Conservation (phyloP, 495 filamentous ascomycete species). For the Pseudoneurospora amorphoporcata region DNA sequence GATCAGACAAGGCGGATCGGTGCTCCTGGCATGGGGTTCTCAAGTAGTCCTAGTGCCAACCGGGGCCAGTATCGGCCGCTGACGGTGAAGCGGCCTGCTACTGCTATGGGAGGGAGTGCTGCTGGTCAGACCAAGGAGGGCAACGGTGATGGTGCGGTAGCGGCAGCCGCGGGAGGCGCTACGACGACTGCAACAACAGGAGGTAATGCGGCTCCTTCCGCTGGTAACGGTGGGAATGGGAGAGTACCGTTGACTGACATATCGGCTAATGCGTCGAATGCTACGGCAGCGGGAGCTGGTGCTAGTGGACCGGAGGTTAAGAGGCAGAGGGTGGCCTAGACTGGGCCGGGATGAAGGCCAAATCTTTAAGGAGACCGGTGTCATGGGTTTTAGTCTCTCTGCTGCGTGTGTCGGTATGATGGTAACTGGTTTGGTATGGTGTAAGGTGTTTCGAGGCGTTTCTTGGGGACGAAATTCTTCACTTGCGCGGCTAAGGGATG, state of each 20-base stretch:
- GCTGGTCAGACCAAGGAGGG: neutral
- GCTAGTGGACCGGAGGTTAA: constrained; percentile 25
- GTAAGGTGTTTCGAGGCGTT: no score
- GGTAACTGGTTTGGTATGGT: no score
- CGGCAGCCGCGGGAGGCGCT: neutral
- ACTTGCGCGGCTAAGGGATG: no score
- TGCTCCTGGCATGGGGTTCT: constrained; percentile 38
- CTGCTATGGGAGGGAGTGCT: neutral
- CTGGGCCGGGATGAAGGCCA: no score
- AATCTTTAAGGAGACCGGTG: no score
- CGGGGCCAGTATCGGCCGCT: constrained; percentile 50
- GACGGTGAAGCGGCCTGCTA: constrained; percentile 40
- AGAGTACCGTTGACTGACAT: constrained; percentile 31
- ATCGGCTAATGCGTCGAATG: constrained; percentile 20
- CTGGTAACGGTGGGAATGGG: neutral
- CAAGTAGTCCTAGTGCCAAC: constrained; percentile 47
- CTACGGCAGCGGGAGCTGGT: neutral
- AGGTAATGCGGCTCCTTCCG: neutral
- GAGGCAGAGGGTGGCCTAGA: constrained; percentile 29
- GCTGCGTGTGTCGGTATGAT: no score
- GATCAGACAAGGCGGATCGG: constrained; percentile 64
- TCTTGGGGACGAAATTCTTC: no score
- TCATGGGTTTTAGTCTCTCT: no score
- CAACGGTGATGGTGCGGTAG: neutral
- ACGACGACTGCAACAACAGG: neutral